Evolutionary conservation across 2,329 filamentous ascomycete genomes (phyloP), one percentile per base, ranked within the genome.

Genomic region (Orbilia quercus): DNA sequence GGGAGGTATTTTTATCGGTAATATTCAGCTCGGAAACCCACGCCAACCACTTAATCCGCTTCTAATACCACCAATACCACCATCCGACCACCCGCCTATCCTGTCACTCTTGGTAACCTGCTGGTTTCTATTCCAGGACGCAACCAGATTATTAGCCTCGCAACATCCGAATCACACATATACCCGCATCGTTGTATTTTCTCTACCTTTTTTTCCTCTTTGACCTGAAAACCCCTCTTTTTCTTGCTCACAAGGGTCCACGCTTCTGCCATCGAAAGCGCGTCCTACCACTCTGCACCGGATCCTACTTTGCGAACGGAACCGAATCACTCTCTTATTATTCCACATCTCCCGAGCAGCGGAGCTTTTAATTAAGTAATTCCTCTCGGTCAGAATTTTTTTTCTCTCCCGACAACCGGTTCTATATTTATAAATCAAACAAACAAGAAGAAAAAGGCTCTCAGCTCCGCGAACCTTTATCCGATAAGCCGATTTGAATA

Each of bases 321-420:
- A 63, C 58, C 16, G 51, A 54, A 65, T 54, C 60, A 47, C 38
- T 63, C 50, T 62, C 64, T 69, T 60, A 31, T 59, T 45, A 54
- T 14, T 36, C 47, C 25, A 34, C 60, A 12, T 48, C 55, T 58
- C 60, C 69, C 69, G 69, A 66, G 69, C 54, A 66, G 69, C 44
- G 69, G 69, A 73, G 60, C 69, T 73, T 73, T 73, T 73, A 73
- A 73, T 34, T 73, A 73, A 73, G 69, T 73, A 62, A 55, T 73
- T 73, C 69, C 69, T 73, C 69, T 73, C 60, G 69, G 69, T 23
- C 45, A 69, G 28, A 47, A 36, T 50, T 42, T 53, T 42, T 42
- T 7, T 16, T n/a, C 22, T 7, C 44, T 14, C 23, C 45, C 42
- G 48, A 64, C 47, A 50, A 42, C 66, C 23, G 3, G 36, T 57